phyloP scores from a whole-genome alignment of 2,329 filamentous ascomycete species.

The Metarhizium album region DNA sequence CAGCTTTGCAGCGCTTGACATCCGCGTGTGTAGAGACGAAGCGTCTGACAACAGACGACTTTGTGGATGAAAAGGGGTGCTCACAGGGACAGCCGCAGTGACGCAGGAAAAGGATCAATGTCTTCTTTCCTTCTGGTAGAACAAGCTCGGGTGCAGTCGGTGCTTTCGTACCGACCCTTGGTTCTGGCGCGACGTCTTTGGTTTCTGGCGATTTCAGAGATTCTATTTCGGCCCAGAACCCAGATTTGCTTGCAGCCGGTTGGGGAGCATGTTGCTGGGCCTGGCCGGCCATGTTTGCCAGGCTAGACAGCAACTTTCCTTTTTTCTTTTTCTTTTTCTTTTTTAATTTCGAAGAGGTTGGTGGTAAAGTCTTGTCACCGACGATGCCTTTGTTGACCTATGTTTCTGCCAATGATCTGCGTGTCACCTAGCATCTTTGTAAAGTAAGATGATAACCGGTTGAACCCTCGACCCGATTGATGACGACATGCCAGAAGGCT shows the following conservation, averaged over 20 bases:
- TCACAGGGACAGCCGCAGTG: slow-evolving; percentile 67
- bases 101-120: slow-evolving; percentile 55
- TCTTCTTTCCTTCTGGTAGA: slow-evolving; percentile 44
- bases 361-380: no score
- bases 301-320: not conserved
- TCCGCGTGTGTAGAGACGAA: not conserved
- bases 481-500: not conserved
- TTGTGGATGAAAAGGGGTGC: slow-evolving; percentile 14
- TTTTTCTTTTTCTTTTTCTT: no score
- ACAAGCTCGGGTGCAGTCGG: slow-evolving; percentile 41
- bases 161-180: slow-evolving; percentile 42
- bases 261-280: not conserved
- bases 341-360: no score
- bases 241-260: slow-evolving; percentile 7
- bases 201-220: slow-evolving; percentile 29
- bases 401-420: not conserved
- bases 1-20: not conserved
- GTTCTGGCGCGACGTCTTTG: slow-evolving; percentile 34
- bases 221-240: slow-evolving; percentile 27
- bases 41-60: not conserved
- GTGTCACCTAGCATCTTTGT: not conserved
- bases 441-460: not conserved
- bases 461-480: not conserved
- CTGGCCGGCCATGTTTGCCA: slow-evolving; percentile 2
- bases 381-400: not conserved